phyloP scores from a whole-genome alignment of 2,329 filamentous ascomycete genomes.

The Fusarium drepaniforme region DNA sequence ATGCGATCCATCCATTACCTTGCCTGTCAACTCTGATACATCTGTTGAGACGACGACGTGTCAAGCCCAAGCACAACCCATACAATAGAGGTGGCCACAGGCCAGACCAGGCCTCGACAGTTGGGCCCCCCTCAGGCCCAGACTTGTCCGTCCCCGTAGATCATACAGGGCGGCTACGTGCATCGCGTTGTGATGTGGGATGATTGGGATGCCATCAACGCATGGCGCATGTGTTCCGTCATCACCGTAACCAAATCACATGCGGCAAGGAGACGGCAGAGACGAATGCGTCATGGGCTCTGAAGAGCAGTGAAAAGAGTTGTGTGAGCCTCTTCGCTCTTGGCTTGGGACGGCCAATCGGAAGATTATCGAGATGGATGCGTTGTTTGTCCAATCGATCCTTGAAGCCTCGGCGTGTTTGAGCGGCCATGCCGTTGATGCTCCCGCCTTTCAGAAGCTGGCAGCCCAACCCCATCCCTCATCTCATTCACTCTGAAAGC shows the following conservation, averaged over 20 bases:
- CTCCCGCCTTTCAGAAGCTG: neutral
- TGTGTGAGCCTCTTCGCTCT: constrained; percentile 9
- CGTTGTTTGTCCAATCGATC: constrained; percentile 29
- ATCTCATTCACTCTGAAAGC: neutral
- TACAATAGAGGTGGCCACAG: neutral
- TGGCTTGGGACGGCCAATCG: constrained; percentile 26
- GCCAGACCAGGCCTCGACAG: neutral
- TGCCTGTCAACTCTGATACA: constrained; percentile 7
- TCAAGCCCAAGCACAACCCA: constrained; percentile 4
- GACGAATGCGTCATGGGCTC: constrained; percentile 18
- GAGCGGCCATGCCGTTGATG: neutral
- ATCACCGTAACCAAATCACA: constrained; percentile 11
- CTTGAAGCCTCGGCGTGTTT: constrained; percentile 14
- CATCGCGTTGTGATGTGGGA: constrained; percentile 31
- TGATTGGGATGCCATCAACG: constrained; percentile 26
- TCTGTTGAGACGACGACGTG: constrained; percentile 15
- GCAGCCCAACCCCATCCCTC: constrained; percentile 1
- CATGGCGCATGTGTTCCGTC: constrained; percentile 27
- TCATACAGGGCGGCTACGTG: constrained; percentile 31
- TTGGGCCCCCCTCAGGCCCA: constrained; percentile 30
- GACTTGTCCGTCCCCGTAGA: constrained; percentile 13
- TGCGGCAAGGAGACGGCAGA: constrained; percentile 8
- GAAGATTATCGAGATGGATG: constrained; percentile 31
- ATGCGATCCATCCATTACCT: constrained; percentile 4
- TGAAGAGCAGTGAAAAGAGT: neutral